phyloP scores from a whole-genome alignment of 805 yeast genomes.

The Kuraishia cidri region DNA sequence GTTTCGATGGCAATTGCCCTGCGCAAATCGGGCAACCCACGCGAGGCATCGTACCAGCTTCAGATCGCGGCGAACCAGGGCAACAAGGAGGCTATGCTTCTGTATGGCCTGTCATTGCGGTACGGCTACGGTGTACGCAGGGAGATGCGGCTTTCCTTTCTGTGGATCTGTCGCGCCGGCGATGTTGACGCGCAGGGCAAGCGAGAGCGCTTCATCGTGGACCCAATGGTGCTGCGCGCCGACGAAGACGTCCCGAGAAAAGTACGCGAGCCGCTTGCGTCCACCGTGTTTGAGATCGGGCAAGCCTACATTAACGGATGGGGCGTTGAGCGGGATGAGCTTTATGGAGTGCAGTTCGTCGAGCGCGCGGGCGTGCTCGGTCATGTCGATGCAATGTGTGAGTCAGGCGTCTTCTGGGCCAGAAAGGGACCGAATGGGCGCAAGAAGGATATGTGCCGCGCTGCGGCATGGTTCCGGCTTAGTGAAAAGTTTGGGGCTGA shows the following conservation, averaged over 20 bases:
- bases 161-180: conserved; percentile 52
- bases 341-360: conserved; percentile 45
- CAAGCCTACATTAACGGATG: conserved; percentile 45
- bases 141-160: conserved; percentile 43
- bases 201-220: conserved; percentile 13
- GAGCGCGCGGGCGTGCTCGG: conserved; percentile 65
- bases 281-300: conserved; percentile 56
- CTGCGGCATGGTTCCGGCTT: conserved; percentile 64
- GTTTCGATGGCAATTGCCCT: conserved; percentile 36
- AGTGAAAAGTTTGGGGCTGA: conserved; percentile 56
- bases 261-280: conserved; percentile 32
- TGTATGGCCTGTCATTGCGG: conserved; percentile 60
- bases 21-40: conserved; percentile 48
- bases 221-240: conserved; percentile 23
- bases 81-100: conserved; percentile 54
- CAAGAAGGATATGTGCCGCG: conserved; percentile 50
- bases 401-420: conserved; percentile 63
- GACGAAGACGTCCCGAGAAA: conserved; percentile 20
- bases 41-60: conserved; percentile 63
- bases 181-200: conserved; percentile 15
- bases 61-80: conserved; percentile 58
- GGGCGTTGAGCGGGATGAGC: conserved; percentile 47
- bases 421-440: conserved; percentile 39
- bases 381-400: conserved; percentile 57
- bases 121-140: conserved; percentile 61